phyloP scores from a whole-genome alignment of 2,329 filamentous ascomycete genomes.

The Hortaea werneckii region DNA sequence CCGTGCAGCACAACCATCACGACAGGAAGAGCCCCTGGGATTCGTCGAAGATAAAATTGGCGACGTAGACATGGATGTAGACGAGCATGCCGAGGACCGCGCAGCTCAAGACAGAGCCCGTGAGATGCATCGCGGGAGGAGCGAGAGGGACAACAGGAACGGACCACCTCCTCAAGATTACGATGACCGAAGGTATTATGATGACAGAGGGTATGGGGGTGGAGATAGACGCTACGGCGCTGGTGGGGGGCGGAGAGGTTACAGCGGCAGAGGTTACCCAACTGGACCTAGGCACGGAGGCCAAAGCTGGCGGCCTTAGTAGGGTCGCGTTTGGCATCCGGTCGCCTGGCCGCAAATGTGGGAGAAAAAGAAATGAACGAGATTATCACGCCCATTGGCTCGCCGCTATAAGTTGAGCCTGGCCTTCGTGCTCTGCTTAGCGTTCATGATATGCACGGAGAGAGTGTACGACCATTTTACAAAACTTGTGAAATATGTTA shows the following conservation, averaged over 20 bases:
- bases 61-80: constrained; percentile 36
- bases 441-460: no score
- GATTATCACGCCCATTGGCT: no score
- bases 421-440: no score
- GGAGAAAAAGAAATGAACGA: neutral
- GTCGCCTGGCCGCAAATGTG: neutral
- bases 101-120: constrained; percentile 21
- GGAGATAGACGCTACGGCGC: constrained; percentile 32
- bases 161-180: constrained; percentile 4
- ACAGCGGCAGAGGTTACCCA: constrained; percentile 13
- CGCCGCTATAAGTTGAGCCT: no score
- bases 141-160: constrained; percentile 10
- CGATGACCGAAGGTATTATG: neutral
- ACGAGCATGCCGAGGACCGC: constrained; percentile 23
- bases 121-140: constrained; percentile 21
- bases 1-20: neutral
- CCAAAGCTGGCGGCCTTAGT: constrained; percentile 17
- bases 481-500: no score
- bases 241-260: constrained; percentile 12
- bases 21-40: constrained; percentile 14
- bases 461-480: no score
- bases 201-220: neutral
- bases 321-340: neutral
- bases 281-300: constrained; percentile 16
- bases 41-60: constrained; percentile 9